Conservation (phyloP, 192 early-diverging fungal genomes). For the Linderina pennispora region DNA sequence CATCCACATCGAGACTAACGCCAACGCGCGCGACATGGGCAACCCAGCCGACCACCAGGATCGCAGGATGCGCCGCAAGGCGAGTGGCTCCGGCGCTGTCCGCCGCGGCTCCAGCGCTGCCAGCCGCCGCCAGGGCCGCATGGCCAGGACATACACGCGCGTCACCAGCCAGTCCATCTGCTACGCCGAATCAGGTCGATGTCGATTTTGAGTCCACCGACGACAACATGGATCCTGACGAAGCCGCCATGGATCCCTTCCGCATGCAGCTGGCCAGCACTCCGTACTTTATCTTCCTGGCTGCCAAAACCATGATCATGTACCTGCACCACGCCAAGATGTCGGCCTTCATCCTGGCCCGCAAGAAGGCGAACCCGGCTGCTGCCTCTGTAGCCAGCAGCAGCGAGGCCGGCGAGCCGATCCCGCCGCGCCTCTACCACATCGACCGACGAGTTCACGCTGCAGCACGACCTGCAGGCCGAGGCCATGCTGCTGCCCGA, state of each 20-base stretch:
- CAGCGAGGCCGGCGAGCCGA: conserved; percentile 7
- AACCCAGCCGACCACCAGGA: no score
- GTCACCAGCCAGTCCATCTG: no score
- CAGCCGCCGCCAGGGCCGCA: no score
- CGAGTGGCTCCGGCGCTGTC: background rate
- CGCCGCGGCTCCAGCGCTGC: no score
- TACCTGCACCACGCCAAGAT: conserved; percentile 46
- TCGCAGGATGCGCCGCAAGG: no score
- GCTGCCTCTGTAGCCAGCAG: no score
- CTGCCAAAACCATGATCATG: conserved; percentile 48
- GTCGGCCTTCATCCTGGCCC: conserved; percentile 42
- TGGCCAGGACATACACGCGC: no score
- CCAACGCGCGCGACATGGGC: conserved; percentile 22
- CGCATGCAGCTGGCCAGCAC: conserved; percentile 37
- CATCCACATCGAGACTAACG: conserved; percentile 48
- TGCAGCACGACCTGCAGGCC: background rate
- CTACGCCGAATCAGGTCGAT: no score
- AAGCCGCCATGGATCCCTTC: conserved; percentile 30
- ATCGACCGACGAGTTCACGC: conserved; percentile 2
- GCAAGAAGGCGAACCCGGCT: conserved; percentile 12
- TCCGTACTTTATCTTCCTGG: conserved; percentile 42
- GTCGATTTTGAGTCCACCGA: conserved; percentile 26
- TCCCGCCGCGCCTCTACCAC: conserved; percentile 30
- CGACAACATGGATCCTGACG: conserved; percentile 5
- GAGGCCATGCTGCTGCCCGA: conserved; percentile 1